These are phyloP conservation scores for Citrus hindsii DNA, from an alignment of 345 rosid genomes.

Conservation along the genomic window DNA sequence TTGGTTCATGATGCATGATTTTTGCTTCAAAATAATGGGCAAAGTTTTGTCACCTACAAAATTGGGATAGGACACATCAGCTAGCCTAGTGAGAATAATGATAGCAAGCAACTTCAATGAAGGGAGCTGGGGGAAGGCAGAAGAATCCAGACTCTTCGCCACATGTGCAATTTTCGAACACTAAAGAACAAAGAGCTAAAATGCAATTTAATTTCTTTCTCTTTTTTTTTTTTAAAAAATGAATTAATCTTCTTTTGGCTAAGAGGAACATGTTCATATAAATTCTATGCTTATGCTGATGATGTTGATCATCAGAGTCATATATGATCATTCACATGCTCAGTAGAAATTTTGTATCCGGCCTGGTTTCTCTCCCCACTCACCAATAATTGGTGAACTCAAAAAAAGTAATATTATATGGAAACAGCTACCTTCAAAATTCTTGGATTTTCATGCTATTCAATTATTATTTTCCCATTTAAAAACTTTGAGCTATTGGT, in stretches of 20 bases:
- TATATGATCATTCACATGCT: not conserved
- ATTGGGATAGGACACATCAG: constrained; percentile 1
- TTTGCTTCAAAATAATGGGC: constrained; percentile 9
- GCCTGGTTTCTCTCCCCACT: constrained; percentile 8
- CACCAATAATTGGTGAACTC: constrained; percentile 32
- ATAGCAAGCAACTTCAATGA: not conserved
- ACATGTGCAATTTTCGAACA: not conserved
- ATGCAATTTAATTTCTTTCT: not conserved
- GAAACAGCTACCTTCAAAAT: not conserved
- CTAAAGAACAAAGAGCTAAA: not conserved
- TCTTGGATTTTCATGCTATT: not conserved
- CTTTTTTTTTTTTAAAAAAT: not conserved
- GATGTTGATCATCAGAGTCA: not conserved
- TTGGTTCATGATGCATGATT: not conserved
- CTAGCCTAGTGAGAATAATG: not conserved
- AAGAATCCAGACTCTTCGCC: constrained; percentile 9
- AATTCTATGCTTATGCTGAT: not conserved
- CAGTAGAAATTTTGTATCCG: not conserved
- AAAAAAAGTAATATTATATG: not conserved
- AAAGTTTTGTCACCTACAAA: not conserved
- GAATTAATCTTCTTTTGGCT: no score
- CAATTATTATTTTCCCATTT: not conserved
- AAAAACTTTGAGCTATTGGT: no score
- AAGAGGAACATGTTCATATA: not conserved
- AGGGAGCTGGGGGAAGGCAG: not conserved